Percentiles rank a stretch among this genome's conserved stretches.
These are phyloP conservation scores for Calendula officinalis DNA, from an alignment of 129 eudicot species.

Conservation along the genomic window DNA sequence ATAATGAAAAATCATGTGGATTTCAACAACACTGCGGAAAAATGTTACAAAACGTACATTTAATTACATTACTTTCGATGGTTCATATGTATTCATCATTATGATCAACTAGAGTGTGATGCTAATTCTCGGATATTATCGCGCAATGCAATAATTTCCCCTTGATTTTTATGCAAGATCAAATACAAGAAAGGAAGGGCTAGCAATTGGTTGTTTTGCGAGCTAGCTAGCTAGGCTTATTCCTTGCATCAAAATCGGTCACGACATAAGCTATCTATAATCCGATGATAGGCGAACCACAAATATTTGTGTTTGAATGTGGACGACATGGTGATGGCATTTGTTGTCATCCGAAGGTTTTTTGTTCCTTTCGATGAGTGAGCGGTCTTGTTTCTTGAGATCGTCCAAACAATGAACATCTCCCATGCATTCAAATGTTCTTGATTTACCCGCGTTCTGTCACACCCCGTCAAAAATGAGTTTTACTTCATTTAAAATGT, in stretches of 20 bases:
- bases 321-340: constrained; percentile 8
- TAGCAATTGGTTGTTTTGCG: not conserved
- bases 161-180: not conserved
- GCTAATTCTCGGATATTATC: no score
- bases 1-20: no score
- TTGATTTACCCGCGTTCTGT: constrained; percentile 34
- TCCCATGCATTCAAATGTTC: constrained; percentile 21
- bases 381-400: constrained; percentile 35
- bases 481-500: no score
- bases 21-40: no score
- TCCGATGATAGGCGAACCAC: constrained; percentile 22
- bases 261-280: constrained; percentile 10
- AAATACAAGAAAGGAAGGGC: constrained; percentile 4
- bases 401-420: constrained; percentile 37
- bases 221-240: not conserved
- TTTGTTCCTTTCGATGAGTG: constrained; percentile 9
- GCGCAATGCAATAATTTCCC: not conserved
- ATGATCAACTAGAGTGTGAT: no score
- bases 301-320: not conserved
- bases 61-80: no score
- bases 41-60: no score
- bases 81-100: no score
- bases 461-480: no score
- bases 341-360: constrained; percentile 12
- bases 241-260: not conserved